Conservation (phyloP, 441 rosid genomes). For the Melastoma candidum region DNA sequence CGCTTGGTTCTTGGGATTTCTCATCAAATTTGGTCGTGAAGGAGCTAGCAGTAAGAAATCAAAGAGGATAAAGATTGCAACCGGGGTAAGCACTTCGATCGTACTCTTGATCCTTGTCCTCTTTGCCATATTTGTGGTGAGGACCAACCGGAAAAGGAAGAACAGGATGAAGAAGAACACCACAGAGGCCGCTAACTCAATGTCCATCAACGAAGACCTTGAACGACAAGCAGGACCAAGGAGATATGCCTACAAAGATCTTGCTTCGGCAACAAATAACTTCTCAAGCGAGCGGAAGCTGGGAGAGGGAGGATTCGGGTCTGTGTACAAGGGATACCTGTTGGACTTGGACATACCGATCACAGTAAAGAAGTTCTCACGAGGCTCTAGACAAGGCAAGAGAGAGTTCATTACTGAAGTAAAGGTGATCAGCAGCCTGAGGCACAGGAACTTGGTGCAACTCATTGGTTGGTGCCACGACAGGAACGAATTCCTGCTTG, state of each 20-base stretch:
- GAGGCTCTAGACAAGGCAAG: constrained; percentile 30
- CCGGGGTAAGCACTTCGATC: constrained; percentile 5
- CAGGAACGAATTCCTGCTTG: constrained; percentile 23
- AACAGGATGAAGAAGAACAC: background rate
- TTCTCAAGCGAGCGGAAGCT: constrained; percentile 38
- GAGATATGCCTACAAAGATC: constrained; percentile 28
- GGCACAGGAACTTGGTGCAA: constrained; percentile 36
- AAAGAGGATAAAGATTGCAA: background rate
- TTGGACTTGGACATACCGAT: constrained; percentile 16
- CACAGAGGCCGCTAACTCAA: constrained; percentile 5
- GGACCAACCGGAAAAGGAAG: constrained; percentile 9
- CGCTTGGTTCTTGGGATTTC: constrained; percentile 28
- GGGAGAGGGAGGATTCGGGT: constrained; percentile 51
- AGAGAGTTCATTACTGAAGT: constrained; percentile 34
- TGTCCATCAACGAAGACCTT: constrained; percentile 32
- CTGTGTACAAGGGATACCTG: constrained; percentile 34
- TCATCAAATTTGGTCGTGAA: constrained; percentile 20
- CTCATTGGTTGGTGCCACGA: constrained; percentile 45
- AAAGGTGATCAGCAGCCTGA: constrained; percentile 29
- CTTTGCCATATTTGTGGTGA: background rate
- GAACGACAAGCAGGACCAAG: constrained; percentile 47
- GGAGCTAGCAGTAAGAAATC: background rate
- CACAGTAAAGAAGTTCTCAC: constrained; percentile 33
- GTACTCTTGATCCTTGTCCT: constrained; percentile 2
- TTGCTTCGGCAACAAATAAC: constrained; percentile 28